Evolutionary conservation across 805 yeast genomes (phyloP).

Genomic region (Candida boleticola): DNA sequence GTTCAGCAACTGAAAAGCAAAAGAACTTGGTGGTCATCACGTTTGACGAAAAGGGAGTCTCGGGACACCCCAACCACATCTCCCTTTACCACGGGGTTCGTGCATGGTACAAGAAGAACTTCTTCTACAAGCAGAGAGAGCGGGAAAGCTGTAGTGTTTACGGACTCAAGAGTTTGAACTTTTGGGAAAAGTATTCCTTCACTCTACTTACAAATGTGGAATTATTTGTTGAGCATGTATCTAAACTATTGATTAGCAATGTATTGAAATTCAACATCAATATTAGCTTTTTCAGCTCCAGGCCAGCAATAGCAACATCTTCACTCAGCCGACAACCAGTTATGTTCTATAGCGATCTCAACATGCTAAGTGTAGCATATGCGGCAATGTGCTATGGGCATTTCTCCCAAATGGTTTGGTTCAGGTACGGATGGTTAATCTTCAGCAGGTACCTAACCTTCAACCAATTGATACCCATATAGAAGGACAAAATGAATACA

Average conservation of each 20-base stretch:
- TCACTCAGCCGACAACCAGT: conserved; percentile 20
- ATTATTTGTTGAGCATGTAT: conserved; percentile 37
- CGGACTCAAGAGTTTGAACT: conserved; percentile 34
- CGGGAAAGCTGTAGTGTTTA: conserved; percentile 14
- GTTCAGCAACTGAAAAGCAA: conserved; percentile 13
- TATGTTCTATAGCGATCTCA: conserved; percentile 38
- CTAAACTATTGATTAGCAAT: conserved; percentile 28
- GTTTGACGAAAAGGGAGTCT: conserved; percentile 80
- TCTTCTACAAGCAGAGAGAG: background rate
- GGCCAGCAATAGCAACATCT: background rate
- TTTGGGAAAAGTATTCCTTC: conserved; percentile 50
- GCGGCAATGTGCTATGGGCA: conserved; percentile 84
- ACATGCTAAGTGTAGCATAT: conserved; percentile 42
- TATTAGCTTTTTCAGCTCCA: conserved; percentile 31
- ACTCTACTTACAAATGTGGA: conserved; percentile 42
- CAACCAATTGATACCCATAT: conserved; percentile 54
- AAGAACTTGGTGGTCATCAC: conserved; percentile 52
- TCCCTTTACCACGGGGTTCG: conserved; percentile 55
- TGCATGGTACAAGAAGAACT: conserved; percentile 25
- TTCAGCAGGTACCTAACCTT: conserved; percentile 73
- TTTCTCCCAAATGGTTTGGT: conserved; percentile 92
- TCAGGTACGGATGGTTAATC: conserved; percentile 82
- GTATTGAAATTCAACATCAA: conserved; percentile 34
- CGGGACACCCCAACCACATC: conserved; percentile 84
- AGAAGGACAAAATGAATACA: no score